Percentiles rank a stretch among this genome's conserved stretches.
These are phyloP conservation scores for Sclerotinia trifoliorum DNA, from an alignment of 2,329 filamentous ascomycete species.

Conservation along the genomic window DNA sequence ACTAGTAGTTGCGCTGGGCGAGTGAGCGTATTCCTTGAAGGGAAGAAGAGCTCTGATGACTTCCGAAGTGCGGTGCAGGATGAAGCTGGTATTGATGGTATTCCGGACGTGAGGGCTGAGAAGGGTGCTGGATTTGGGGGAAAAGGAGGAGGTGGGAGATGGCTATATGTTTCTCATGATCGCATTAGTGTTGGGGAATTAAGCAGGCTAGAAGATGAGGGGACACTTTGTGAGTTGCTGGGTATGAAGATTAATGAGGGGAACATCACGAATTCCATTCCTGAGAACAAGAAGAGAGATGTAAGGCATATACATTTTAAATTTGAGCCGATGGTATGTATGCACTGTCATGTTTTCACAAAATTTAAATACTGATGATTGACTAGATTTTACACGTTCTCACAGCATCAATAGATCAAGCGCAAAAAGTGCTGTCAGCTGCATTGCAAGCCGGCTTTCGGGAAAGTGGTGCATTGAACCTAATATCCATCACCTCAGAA, in stretches of 20 bases:
- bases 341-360: not conserved
- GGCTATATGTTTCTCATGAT: conserved; percentile 87
- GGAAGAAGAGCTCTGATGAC: conserved; percentile 48
- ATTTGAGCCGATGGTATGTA: conserved; percentile 87
- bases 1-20: conserved; percentile 91
- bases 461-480: conserved; percentile 79
- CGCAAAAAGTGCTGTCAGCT: conserved; percentile 71
- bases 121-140: conserved; percentile 59
- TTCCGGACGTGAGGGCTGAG: conserved; percentile 35
- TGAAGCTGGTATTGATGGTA: conserved; percentile 26
- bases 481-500: conserved; percentile 44
- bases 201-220: conserved; percentile 28
- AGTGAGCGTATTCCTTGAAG: conserved; percentile 85
- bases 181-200: conserved; percentile 48
- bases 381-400: conserved; percentile 83
- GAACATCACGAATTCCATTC: not conserved
- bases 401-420: conserved; percentile 70
- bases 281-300: conserved; percentile 8
- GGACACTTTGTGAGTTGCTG: conserved; percentile 40
- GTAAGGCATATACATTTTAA: conserved; percentile 75
- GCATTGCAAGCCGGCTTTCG: conserved; percentile 82
- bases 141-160: conserved; percentile 79
- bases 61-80: conserved; percentile 21
- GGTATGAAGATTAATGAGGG: conserved; percentile 43
- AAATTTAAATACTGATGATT: not conserved